These are phyloP conservation scores for Fusarium verticillioides DNA, from an alignment of 2,329 filamentous ascomycete species.

Conservation along the genomic window DNA sequence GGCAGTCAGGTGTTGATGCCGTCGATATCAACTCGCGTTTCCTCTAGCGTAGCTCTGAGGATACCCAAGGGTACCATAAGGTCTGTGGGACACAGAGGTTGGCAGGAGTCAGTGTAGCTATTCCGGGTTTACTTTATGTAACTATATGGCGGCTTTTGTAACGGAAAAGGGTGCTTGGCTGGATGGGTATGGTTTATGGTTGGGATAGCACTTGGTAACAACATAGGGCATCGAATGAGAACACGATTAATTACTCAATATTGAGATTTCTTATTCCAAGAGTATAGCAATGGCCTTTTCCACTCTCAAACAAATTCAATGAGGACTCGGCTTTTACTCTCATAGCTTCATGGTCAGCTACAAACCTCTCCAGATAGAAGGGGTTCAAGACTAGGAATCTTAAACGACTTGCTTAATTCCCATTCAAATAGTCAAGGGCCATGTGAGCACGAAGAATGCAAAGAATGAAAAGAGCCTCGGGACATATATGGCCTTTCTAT, in stretches of 20 bases:
- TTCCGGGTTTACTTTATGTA: slow-evolving; percentile 2
- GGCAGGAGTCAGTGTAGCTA: background rate
- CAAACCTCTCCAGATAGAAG: no score
- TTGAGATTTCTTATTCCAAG: background rate
- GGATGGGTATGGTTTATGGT: slow-evolving; percentile 14
- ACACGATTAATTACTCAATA: slow-evolving; percentile 20
- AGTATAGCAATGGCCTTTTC: no score
- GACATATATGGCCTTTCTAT: background rate
- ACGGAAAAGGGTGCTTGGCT: slow-evolving; percentile 20
- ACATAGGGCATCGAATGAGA: slow-evolving; percentile 25
- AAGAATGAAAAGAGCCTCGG: background rate
- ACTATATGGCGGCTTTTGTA: slow-evolving; percentile 10
- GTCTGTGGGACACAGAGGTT: background rate
- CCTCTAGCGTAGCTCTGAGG: background rate
- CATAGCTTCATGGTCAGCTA: background rate
- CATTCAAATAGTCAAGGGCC: background rate
- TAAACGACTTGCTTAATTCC: no score
- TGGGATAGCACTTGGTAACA: slow-evolving; percentile 21
- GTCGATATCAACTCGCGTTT: background rate
- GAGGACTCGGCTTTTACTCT: background rate
- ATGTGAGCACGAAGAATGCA: no score
- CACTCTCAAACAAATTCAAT: no score
- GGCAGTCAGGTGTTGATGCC: background rate
- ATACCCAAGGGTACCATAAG: background rate
- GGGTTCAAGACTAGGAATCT: no score